Base-by-base conservation (phyloP, 2,329 filamentous ascomycete species). In the Hyphodiscus sp. region DNA sequence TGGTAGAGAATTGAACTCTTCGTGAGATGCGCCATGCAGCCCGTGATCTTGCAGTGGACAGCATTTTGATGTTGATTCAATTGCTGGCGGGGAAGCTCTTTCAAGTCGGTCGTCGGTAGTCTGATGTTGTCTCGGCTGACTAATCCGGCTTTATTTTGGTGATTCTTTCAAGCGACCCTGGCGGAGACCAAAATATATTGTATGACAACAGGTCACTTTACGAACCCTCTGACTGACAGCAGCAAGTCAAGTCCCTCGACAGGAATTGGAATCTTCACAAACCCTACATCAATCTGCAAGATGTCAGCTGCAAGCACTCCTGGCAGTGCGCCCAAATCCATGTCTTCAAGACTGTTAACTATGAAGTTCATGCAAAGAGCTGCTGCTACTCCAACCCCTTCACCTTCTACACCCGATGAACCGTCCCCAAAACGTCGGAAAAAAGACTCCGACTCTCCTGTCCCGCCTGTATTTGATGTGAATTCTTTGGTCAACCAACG, bases 361-460 rank as follows among this genome's bases (percentile, higher is more conserved):
- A 96, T 96, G 91, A 95, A 95, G 75, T 96, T 96, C 69, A 96
- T 96, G 91, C 91, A 95, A 76, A 82, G 91, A 65, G 87, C 88
- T 58, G 86, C 84, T 48, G 83, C 85, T 48, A 80, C 85, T 20
- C 74, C 57, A 55, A 66, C 70, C 49, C 69, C 57, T 68, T 63
- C 51, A 73, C 69, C 79, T 58, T 66, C 74, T 68, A 65, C 77
- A 70, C 54, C 72, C 48, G 76, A 80, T 19, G 74, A 77, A 18
- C 80, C 73, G n/a, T 71, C 74, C 1, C 64, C 79, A 15, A 91
- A 91, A 70, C 83, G 83, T 60, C 79, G 82, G 59, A 87, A 85
- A 65, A 69, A 76, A 13, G 61, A 64, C 38, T 29, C 44, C 13
- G 56, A 54, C 18, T 56, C 59, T 18, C 56, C 64, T 11, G 74